These are phyloP conservation scores for Halophytophthora polymorphica DNA, from an alignment of 352 stramenopile genomes.

Conservation along the genomic window DNA sequence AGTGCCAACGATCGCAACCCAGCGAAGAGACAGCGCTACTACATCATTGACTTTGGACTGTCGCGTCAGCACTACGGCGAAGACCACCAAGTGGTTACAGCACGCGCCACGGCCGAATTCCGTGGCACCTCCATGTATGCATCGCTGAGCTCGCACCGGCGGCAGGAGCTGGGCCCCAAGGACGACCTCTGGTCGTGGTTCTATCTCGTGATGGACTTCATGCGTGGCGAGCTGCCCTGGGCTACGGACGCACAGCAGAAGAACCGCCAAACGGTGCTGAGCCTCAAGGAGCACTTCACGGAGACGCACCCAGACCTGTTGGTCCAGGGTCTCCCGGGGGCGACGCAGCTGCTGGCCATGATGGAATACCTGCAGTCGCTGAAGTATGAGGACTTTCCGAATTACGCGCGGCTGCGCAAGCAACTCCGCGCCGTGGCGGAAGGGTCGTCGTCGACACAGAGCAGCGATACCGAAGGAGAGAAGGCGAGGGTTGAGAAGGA, in stretches of 20 bases:
- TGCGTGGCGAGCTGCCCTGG: constrained; percentile 84
- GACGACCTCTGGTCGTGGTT: constrained; percentile 90
- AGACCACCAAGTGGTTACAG: constrained; percentile 55
- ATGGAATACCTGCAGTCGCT: constrained; percentile 75
- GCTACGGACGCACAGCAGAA: constrained; percentile 80
- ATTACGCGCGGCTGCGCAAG: constrained; percentile 51
- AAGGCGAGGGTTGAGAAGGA: constrained; percentile 19
- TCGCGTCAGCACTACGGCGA: constrained; percentile 75
- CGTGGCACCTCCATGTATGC: constrained; percentile 88
- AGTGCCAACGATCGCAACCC: constrained; percentile 35
- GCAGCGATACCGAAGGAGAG: constrained; percentile 29
- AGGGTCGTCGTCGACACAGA: constrained; percentile 23
- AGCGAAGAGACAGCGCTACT: constrained; percentile 53
- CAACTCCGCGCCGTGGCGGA: constrained; percentile 25
- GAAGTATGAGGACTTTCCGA: constrained; percentile 68
- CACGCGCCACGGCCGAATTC: constrained; percentile 72
- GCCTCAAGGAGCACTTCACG: constrained; percentile 82
- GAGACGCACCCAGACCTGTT: constrained; percentile 65
- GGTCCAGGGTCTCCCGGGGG: constrained; percentile 70
- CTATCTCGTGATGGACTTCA: constrained; percentile 87
- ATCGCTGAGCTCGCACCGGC: constrained; percentile 77
- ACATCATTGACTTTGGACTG: constrained; percentile 84
- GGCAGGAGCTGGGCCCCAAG: constrained; percentile 76
- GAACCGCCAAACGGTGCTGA: constrained; percentile 76
- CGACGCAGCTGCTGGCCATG: constrained; percentile 65